Base-by-base conservation (phyloP, 202 grass and related monocot genomes). In the Hordeum pubiflorum region DNA sequence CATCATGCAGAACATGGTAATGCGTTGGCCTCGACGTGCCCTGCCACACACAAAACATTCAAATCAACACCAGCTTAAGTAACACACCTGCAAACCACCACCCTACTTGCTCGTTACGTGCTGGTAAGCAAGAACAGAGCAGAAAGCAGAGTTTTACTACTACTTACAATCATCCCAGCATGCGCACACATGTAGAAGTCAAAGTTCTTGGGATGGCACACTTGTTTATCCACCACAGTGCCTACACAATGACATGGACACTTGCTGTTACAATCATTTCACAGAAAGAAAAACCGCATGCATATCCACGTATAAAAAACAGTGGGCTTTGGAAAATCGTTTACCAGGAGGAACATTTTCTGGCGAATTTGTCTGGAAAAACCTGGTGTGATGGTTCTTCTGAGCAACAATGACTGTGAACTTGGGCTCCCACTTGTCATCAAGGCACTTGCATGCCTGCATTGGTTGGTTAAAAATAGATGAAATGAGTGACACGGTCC, bases 121-220 rank as follows among this genome's bases (percentile, higher is more conserved):
- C 5, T 50, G 17, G 17, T 32, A 73, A 33, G 1, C 9, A 63
- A 39, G 20, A 9, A 59, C 12, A 52, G 87, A 34, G 7, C 21
- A 36, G 22, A 74, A 39, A 38, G 20, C 46, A 66, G 12, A 57
- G 31, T 17, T n/a, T 17, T 4, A 2, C 29, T 32, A 17, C 44
- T 66, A 71, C 86, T 82, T 77, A 91, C 91, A 84, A 93, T 93
- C 89, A 91, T 89, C 36, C 91, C 93, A 38, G 85, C 91, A 72
- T 93, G 89, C 14, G 91, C 82, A 72, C 91, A 97, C 89, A 97
- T 93, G 77, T 93, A 97, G 69, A 97, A 93, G 83, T 93, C 94
- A 50, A 86, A 85, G 64, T 93, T 97, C 77, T 58, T 89, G 29
- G 89, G 94, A 81, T 97, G 89, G 58, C 91, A 90, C 10, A 93